Base-by-base conservation (phyloP, 1,284 basidiomycete genomes). In the Tilletia caries region DNA sequence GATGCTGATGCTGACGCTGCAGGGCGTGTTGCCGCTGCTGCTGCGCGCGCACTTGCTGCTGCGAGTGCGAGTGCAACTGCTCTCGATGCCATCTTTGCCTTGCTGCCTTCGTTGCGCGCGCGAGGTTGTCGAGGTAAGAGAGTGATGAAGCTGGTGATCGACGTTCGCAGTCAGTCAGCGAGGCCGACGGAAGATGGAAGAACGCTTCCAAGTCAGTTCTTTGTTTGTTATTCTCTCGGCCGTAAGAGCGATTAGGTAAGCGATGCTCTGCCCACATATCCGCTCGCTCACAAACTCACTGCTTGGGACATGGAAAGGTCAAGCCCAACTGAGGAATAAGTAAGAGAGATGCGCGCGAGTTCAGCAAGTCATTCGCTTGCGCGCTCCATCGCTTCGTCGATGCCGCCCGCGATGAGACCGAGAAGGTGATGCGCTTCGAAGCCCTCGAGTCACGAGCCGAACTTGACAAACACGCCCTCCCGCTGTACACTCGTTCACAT, bases 351-450 rank as follows among this genome's bases (percentile, higher is more conserved):
- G 5, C 46, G 20, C 46, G 25, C 15, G 32, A 27, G 12, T 15
- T 62, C 3, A 29, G 58, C 29, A 62, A 37, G n/a, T 29, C 32
- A 29, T 29, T 62, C 15, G 29, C 32, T 34, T 27, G 29, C 5
- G 81, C 81, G 69, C 70, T 81, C 6, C 68, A 69, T 66, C 76
- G 80, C 70, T 77, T 76, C 3, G 64, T 82, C 43, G 75, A 77
- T 41, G 74, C 76, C 0, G 71, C 76, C 48, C 72, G 72, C 54
- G 71, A 76, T 37, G 79, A 80, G 65, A 73, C 79, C 37, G 72
- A 72, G 29, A 78, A 76, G 64, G 76, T 79, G 62, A 73, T 81
- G 73, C 74, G 81, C 41, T 79, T 82, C 75, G 80, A 82, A 20
- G 76, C 58, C 10, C 58, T 82, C 44, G 71, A 73, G 8, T 73